A percentile compares a stretch with the other conserved stretches of the same genome.
Evolutionary conservation across 2,329 filamentous ascomycete species (phyloP).

Genomic region (Fulvia fulva): DNA sequence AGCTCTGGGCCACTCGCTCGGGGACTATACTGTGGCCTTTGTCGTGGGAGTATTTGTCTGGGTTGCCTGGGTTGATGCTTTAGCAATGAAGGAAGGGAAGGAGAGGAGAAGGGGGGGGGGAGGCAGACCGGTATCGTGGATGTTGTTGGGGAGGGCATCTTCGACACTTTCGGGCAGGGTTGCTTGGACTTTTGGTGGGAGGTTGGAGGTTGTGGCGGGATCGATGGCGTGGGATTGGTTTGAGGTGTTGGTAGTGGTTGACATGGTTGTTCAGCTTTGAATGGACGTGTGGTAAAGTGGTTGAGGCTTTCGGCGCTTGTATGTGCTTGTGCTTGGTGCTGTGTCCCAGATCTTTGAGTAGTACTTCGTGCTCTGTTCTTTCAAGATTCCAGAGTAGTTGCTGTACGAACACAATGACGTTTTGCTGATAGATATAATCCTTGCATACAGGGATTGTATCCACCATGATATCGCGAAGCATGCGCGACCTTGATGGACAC

Average conservation of each 20-base stretch:
- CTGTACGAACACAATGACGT: not conserved
- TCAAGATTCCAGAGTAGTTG: not conserved
- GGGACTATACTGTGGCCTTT: conserved; percentile 11
- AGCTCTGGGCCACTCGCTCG: conserved; percentile 7
- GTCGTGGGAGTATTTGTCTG: conserved; percentile 10
- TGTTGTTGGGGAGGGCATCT: conserved; percentile 11
- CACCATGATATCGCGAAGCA: not conserved
- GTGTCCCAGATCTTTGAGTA: not conserved
- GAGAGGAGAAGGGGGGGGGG: too few relatives aligned
- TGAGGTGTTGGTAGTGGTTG: not conserved
- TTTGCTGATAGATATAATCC: not conserved
- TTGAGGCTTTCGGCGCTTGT: not conserved
- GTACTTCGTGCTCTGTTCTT: not conserved
- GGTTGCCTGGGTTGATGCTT: not conserved
- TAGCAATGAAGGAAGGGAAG: not conserved
- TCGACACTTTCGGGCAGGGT: conserved; percentile 9
- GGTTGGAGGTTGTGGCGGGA: conserved; percentile 4
- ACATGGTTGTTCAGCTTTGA: not conserved
- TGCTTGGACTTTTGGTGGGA: conserved; percentile 8
- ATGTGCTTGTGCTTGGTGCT: not conserved
- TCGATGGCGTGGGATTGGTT: conserved; percentile 6
- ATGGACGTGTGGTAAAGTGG: not conserved
- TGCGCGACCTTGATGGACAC: not conserved
- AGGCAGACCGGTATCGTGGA: conserved; percentile 9
- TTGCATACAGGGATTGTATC: not conserved